phyloP scores from a whole-genome alignment of 2,329 filamentous ascomycete genomes.

The Pseudogymnoascus verrucosus region DNA sequence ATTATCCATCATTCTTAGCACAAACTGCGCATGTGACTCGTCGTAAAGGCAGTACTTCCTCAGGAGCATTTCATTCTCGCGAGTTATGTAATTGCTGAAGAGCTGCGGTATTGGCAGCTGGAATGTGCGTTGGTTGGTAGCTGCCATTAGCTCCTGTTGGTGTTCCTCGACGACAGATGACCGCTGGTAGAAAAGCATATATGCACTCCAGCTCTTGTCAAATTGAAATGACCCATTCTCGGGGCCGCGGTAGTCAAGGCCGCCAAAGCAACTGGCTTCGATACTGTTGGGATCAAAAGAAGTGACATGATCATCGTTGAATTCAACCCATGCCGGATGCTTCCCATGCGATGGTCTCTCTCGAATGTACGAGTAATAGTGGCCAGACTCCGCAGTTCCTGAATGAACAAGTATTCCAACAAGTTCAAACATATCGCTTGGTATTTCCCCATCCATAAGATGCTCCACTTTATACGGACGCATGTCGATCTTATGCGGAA shows the following conservation, averaged over 20 bases:
- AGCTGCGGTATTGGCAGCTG: conserved; percentile 38
- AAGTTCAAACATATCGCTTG: conserved; percentile 78
- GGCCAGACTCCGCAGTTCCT: conserved; percentile 85
- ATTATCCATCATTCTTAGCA: conserved; percentile 52
- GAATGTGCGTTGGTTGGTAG: conserved; percentile 33
- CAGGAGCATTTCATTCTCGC: conserved; percentile 66
- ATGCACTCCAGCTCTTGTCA: conserved; percentile 77
- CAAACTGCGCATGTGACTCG: conserved; percentile 58
- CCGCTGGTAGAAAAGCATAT: conserved; percentile 96
- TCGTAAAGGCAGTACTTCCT: conserved; percentile 76
- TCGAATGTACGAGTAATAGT: conserved; percentile 94
- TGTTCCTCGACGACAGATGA: conserved; percentile 54
- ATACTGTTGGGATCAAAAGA: conserved; percentile 68
- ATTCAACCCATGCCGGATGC: conserved; percentile 68
- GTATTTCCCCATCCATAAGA: conserved; percentile 53
- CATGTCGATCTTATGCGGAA: conserved; percentile 78
- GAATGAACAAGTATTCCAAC: conserved; percentile 93
- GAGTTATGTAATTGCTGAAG: conserved; percentile 52
- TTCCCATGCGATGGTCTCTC: conserved; percentile 54
- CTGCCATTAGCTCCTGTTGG: conserved; percentile 37
- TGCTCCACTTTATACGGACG: conserved; percentile 82
- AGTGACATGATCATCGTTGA: conserved; percentile 82
- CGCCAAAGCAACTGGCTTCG: conserved; percentile 73
- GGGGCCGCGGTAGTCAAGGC: conserved; percentile 46
- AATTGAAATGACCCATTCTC: conserved; percentile 40